A percentile compares a stretch with the other conserved stretches of the same genome.
Conservation (phyloP, 2,329 filamentous ascomycete species). For the Didymella pomorum region DNA sequence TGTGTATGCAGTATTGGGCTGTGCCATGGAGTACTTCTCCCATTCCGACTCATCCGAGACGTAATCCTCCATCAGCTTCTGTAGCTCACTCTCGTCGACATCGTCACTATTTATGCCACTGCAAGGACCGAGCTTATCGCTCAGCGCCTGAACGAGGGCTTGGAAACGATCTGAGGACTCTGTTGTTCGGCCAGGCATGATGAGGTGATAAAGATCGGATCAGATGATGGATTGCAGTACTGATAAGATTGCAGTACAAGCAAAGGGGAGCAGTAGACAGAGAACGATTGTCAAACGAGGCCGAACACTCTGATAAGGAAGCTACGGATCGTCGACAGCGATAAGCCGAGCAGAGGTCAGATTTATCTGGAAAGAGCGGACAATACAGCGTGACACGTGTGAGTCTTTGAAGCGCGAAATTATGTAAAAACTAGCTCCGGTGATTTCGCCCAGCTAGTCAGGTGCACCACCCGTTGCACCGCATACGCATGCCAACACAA, state of each 20-base stretch:
- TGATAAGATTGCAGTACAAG: not conserved
- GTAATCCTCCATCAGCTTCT: slow-evolving; percentile 77
- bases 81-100: slow-evolving; percentile 76
- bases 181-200: slow-evolving; percentile 35
- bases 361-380: slow-evolving; percentile 24
- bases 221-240: not conserved
- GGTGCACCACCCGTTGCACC: slow-evolving; percentile 20
- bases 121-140: slow-evolving; percentile 76
- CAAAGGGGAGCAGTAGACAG: not conserved
- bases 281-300: not conserved
- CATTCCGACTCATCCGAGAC: slow-evolving; percentile 73
- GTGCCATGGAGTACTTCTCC: slow-evolving; percentile 76
- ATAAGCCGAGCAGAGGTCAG: slow-evolving; percentile 19
- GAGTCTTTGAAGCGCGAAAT: slow-evolving; percentile 25
- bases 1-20: slow-evolving; percentile 76
- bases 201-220: slow-evolving; percentile 10
- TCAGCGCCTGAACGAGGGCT: slow-evolving; percentile 75
- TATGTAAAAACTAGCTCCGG: slow-evolving; percentile 41
- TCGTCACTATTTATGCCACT: slow-evolving; percentile 84
- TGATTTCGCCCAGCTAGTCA: slow-evolving; percentile 34
- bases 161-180: slow-evolving; percentile 62
- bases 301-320: slow-evolving; percentile 3
- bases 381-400: slow-evolving; percentile 19
- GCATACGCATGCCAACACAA: slow-evolving; percentile 13
- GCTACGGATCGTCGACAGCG: slow-evolving; percentile 16